Evolutionary conservation across 148 eudicot species (phyloP), one percentile per base, ranked within the genome.

Genomic region (Fagopyrum tataricum): DNA sequence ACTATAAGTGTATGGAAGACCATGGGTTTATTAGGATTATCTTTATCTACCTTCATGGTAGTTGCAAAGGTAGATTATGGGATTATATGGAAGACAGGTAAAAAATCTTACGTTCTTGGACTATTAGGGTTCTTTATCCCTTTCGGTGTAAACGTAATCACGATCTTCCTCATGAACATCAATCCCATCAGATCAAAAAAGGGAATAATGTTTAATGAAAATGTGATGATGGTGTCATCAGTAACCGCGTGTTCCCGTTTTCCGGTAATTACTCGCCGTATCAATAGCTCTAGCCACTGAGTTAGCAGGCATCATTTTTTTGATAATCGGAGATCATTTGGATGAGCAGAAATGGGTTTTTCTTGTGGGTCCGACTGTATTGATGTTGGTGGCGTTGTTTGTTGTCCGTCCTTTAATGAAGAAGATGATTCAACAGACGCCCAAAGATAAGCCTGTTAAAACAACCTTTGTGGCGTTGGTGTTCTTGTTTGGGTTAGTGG

Each of bases 381-480:
- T 77, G 4, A 1, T 74, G 5, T 24, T 81, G n/a, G 21, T 61
- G 11, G 58, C 75, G 7, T 23, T 79, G 17, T 39, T 49, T 8
- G 42, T 79, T 14, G 5, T 84, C 24, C 75, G 82, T 4, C 87
- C 84, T 42, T 42, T 73, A 18, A 42, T 79, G 76, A n/a, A 72
- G 3, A 77, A 79, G 78, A 43, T 81, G 51, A 52, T 79, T 70
- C 77, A 42, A 42, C 53, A 61, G 39, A 84, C 84, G 4, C 87
- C 87, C 1, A 79, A 79, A 72, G 84, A 79, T n/a, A 79, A 82
- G 73, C 87, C 84, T 4, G 51, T 84, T 7, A 77, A 73, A 47
- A 77, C 71, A 23, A 13, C 67, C 0, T 77, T 68, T 39, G 21
- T 75, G 7, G 44, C 75, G 44, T 17, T 61, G 4, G 23, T 79